A percentile compares a stretch with the other conserved stretches of the same genome.
Evolutionary conservation across 164 flowering plant genomes (phyloP).

Genomic region (Hamamelis virginiana): DNA sequence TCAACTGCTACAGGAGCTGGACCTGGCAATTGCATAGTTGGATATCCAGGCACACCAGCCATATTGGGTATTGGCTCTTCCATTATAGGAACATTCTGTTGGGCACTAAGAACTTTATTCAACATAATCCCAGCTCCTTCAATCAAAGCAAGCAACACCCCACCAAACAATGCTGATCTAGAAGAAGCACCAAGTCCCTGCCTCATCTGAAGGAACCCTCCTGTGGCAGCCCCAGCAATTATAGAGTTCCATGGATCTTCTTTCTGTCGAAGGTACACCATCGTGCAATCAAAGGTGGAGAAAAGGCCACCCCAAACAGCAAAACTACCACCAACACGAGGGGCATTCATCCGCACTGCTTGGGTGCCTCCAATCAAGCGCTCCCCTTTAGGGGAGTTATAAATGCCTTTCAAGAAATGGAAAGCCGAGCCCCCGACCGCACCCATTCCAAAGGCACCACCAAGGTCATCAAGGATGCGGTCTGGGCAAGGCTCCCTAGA

Average conservation of each 20-base stretch:
- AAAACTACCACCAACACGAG: constrained; percentile 28
- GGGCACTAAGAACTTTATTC: constrained; percentile 20
- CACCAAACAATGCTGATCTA: no score
- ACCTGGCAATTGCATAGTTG: constrained; percentile 28
- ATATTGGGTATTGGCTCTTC: constrained; percentile 40
- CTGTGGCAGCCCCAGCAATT: constrained; percentile 46
- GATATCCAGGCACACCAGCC: constrained; percentile 24
- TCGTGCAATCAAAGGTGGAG: constrained; percentile 39
- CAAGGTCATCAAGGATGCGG: constrained; percentile 57
- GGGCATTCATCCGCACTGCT: constrained; percentile 38
- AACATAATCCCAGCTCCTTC: no score
- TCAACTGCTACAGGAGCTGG: constrained; percentile 5
- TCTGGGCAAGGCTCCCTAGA: constrained; percentile 68
- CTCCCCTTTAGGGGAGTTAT: constrained; percentile 57
- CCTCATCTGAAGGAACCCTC: constrained; percentile 60
- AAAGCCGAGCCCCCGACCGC: constrained; percentile 38
- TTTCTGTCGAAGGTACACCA: constrained; percentile 40
- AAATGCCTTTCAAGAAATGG: constrained; percentile 49
- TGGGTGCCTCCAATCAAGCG: constrained; percentile 35
- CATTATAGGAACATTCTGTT: constrained; percentile 32
- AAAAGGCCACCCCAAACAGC: constrained; percentile 69
- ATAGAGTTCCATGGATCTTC: constrained; percentile 57
- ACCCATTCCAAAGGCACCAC: constrained; percentile 49
- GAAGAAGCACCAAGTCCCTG: constrained; percentile 34
- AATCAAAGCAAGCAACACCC: no score